These are phyloP conservation scores for Hypoxylon sp. DNA, from an alignment of 2,329 filamentous ascomycete genomes.

Conservation along the genomic window DNA sequence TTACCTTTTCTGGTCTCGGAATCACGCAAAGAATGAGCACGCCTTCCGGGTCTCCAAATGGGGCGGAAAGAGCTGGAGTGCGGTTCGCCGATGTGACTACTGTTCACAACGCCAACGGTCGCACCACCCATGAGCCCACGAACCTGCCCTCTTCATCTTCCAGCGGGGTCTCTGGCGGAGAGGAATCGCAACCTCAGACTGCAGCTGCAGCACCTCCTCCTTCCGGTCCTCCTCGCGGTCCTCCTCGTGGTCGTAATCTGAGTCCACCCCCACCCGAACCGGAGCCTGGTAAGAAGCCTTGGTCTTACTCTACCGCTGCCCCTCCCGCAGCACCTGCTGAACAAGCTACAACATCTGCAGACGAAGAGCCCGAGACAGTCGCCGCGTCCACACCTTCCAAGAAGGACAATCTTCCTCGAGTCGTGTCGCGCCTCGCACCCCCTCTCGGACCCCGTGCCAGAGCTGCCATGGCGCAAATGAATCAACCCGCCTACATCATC, in stretches of 20 bases:
- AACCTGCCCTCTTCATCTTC: not conserved
- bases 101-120: conserved; percentile 23
- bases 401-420: not conserved
- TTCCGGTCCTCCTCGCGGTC: conserved; percentile 27
- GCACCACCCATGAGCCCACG: conserved; percentile 10
- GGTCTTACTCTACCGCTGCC: not conserved
- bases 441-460: conserved; percentile 21
- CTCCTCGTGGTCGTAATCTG: not conserved
- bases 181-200: not conserved
- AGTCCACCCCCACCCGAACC: conserved; percentile 11
- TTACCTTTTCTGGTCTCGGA: conserved; percentile 5
- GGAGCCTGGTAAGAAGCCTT: conserved; percentile 2
- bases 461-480: conserved; percentile 12
- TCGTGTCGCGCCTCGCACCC: conserved; percentile 20
- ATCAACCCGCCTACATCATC: conserved; percentile 14
- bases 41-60: not conserved
- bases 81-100: conserved; percentile 16
- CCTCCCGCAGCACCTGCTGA: not conserved
- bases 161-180: not conserved
- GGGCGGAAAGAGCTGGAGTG: conserved; percentile 4
- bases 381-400: not conserved
- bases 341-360: not conserved
- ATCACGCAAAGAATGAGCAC: conserved; percentile 1
- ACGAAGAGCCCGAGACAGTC: not conserved
- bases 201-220: conserved; percentile 18